Base-by-base conservation (phyloP, 2,329 filamentous ascomycete species). In the Exophiala spinifera region DNA sequence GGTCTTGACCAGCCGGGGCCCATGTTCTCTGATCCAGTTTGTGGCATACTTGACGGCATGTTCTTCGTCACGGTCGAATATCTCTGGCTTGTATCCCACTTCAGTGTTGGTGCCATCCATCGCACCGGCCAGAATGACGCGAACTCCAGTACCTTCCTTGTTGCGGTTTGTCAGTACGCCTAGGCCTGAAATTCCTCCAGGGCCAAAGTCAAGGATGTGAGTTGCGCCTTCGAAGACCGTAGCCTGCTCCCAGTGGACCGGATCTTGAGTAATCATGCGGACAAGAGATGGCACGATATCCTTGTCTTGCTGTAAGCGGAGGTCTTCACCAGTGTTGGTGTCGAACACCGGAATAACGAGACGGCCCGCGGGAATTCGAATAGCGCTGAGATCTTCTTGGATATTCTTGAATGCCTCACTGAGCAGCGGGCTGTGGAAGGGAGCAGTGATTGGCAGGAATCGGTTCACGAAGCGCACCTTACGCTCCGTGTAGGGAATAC, bases 1-100 rank as follows among this genome's bases (percentile, higher is more conserved):
- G 13, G 89, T 96, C 74, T 89, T 94, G 65, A 95, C 85, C 40
- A 99, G 80, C 56, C 86, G 87, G n/a, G 95, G 94, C 8, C 92
- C 91, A 69, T 94, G 91, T 71, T 96, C 91, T 73, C 95, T 95
- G 54, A 99, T 91, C 95, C 95, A 99, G 72, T 99, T 90, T 25
- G 91, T 87, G 46, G 94, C 92, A 70, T 91, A 97, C 72, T 91
- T 94, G 67, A 99, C 87, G 4, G 94, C 91, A 66, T 96, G 85
- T 69, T 96, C 89, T 66, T 91, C 90, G 69, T 99, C 94, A 53
- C 94, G 88, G 69, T 99, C 92, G 65, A 99, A 99, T 48, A 99
- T 80, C 74, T 99, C 94, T 1, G 92, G 88, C 80, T 99, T 99
- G 79, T 96, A 99, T 51, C 94, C 94, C 59, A 99, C 87, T 72